A percentile compares a stretch with the other conserved stretches of the same genome.
These are phyloP conservation scores for Trichosanthes truncata DNA, from an alignment of 306 rosid species.

Conservation along the genomic window DNA sequence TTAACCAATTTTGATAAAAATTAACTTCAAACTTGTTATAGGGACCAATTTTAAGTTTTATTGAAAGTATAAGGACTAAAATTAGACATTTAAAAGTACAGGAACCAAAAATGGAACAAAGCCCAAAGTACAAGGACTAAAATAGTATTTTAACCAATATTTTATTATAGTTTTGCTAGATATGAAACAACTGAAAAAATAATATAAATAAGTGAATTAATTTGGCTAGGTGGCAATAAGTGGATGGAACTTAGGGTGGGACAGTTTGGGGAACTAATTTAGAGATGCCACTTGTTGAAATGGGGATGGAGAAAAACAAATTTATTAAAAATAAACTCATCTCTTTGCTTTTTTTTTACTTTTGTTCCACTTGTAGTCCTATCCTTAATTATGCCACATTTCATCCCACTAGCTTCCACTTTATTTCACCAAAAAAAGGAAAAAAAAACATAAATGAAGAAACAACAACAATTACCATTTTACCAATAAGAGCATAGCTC, in stretches of 20 bases:
- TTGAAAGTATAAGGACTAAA: too few species aligned
- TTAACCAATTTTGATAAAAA: too few species aligned
- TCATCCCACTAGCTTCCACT: background rate
- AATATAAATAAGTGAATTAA: background rate
- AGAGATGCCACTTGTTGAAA: constrained; percentile 2
- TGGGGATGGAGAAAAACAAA: constrained; percentile 2
- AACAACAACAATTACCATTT: background rate
- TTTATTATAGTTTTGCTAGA: background rate
- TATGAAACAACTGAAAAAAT: background rate
- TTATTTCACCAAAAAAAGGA: background rate
- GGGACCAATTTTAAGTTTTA: too few species aligned
- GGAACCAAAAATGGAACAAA: too few species aligned
- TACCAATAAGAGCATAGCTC: too few species aligned
- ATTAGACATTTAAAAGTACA: too few species aligned
- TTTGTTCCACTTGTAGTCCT: background rate
- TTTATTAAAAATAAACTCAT: background rate
- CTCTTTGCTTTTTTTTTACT: background rate
- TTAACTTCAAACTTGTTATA: too few species aligned
- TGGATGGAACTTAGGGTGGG: background rate
- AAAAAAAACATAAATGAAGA: background rate
- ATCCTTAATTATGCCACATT: background rate
- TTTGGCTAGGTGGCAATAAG: background rate
- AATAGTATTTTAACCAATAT: too few species aligned
- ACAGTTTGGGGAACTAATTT: background rate
- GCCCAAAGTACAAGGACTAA: too few species aligned